Base-by-base conservation (phyloP, 2,329 filamentous ascomycete genomes). In the Colletotrichum aenigma region DNA sequence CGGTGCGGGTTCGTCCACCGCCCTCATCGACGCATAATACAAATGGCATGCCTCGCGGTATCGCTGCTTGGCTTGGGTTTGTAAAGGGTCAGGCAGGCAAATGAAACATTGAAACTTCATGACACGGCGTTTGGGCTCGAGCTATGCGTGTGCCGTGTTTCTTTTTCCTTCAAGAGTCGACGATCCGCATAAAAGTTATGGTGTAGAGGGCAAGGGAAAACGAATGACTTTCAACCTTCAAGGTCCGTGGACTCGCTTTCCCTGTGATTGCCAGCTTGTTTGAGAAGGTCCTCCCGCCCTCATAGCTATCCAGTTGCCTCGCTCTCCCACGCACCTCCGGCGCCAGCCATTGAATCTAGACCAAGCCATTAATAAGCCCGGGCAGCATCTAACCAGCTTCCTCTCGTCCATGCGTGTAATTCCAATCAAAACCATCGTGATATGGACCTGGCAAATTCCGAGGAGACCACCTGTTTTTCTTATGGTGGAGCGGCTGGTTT, bases 21-120 rank as follows among this genome's bases (percentile, higher is more conserved):
- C 38, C 82, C 81, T 64, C 80, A 81, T 81, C 83, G 77, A 78
- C 80, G 86, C 87, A 88, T 7, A 30, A 87, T 87, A n/a, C 88
- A 85, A 87, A 88, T 88, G 87, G 86, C 84, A 86, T 86, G 79
- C 79, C 79, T 78, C 79, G 79, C 81, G 76, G 66, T 62, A 71
- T 30, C 36, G 58, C 72, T 86, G 86, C 85, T 86, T 86, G 84
- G 87, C 86, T 80, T 82, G 82, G 30, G 30, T 84, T 85, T 88
- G 85, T 87, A 86, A 87, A 85, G 85, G 84, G 86, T 86, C 85
- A 87, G 86, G 81, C 83, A 84, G 85, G 88, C 87, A 86, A 88
- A 89, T 88, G 86, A 88, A 88, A 87, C 84, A 82, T 86, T 85
- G 83, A 84, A 84, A 84, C 83, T 84, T 85, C 79, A 85, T 65